phyloP scores from a whole-genome alignment of 2,329 filamentous ascomycete species.

The Metarhizium album region DNA sequence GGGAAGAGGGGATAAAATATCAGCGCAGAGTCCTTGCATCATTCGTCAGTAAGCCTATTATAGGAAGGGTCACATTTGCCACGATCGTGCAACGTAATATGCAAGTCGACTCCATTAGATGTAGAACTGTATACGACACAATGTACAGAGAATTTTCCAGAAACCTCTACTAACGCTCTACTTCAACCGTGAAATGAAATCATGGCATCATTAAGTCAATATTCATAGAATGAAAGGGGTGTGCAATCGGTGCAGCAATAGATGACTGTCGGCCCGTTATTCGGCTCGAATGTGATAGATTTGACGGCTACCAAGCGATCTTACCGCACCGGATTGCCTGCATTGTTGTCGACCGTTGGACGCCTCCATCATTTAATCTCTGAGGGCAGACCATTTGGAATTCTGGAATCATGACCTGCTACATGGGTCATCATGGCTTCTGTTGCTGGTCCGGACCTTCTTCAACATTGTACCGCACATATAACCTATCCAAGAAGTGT shows the following conservation, averaged over 20 bases:
- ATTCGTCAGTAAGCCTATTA: neutral
- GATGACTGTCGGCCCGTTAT: neutral
- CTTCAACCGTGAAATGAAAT: neutral
- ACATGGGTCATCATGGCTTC: neutral
- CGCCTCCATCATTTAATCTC: too few species aligned
- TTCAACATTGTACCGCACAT: constrained; percentile 53
- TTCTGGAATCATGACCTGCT: neutral
- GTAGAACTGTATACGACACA: neutral
- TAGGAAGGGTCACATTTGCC: neutral
- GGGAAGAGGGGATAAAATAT: neutral
- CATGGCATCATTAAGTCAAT: neutral
- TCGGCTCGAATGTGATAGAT: neutral
- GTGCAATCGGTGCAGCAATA: neutral
- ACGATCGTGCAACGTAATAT: neutral
- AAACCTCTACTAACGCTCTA: neutral
- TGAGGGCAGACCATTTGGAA: neutral
- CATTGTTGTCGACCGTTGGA: too few species aligned
- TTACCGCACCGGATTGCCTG: neutral
- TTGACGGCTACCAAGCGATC: too few species aligned
- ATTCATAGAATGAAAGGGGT: neutral
- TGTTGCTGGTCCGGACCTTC: neutral
- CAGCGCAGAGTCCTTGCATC: neutral
- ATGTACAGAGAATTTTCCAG: neutral
- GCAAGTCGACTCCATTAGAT: neutral
- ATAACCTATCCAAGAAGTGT: constrained; percentile 78